Conservation (phyloP, 176 grass and related monocot species). For the Musa acuminata region DNA sequence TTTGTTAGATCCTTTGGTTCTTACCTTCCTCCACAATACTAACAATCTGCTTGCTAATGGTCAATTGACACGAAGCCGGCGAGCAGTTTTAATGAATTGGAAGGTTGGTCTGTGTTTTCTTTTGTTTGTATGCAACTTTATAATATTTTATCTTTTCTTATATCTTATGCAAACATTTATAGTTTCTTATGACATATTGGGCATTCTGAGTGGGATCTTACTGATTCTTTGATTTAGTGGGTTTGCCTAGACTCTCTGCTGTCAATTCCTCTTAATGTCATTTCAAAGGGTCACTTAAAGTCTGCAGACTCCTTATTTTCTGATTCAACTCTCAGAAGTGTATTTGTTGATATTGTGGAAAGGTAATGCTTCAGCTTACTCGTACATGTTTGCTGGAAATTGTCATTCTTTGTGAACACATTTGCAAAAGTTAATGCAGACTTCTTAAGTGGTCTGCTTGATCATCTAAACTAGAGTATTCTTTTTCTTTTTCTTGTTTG, state of each 20-base stretch:
- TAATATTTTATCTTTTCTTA: constrained; percentile 14
- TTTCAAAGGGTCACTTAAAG: constrained; percentile 20
- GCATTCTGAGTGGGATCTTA: constrained; percentile 17
- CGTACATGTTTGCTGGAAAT: background rate
- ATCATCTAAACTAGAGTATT: background rate
- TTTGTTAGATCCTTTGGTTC: constrained; percentile 49
- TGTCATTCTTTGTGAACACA: background rate
- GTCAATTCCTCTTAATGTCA: constrained; percentile 37
- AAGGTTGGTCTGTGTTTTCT: constrained; percentile 34
- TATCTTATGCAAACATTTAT: background rate
- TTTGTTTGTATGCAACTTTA: constrained; percentile 5
- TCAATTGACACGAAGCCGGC: constrained; percentile 70
- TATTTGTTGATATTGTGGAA: constrained; percentile 72
- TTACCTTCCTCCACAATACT: constrained; percentile 52
- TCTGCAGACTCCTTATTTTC: constrained; percentile 34
- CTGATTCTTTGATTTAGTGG: constrained; percentile 58
- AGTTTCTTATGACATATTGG: background rate
- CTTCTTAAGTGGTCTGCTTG: background rate
- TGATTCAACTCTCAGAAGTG: constrained; percentile 53
- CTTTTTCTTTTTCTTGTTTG: background rate
- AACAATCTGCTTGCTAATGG: constrained; percentile 67
- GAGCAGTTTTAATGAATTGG: constrained; percentile 84
- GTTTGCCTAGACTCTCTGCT: constrained; percentile 70
- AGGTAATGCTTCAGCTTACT: constrained; percentile 33
- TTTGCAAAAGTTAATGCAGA: background rate